Base-by-base conservation (phyloP, 805 yeast species). In the Metschnikowia corniflorae region DNA sequence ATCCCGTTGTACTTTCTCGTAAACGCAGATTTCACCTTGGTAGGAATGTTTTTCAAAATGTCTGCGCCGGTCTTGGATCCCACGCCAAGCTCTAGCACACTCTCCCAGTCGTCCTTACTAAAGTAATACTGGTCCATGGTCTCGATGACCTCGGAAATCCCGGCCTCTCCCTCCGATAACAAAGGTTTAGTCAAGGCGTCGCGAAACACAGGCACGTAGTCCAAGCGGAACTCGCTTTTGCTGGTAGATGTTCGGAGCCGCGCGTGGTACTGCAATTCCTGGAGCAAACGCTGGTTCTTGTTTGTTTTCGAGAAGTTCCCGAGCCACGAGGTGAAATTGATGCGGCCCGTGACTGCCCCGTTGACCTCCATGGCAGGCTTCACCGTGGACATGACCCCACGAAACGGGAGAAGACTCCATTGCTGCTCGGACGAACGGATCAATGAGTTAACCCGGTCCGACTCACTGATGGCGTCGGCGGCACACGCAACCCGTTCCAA, bases 51-150 rank as follows among this genome's bases (percentile, higher is more conserved):
- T 59, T 86, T 86, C 38, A 73, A 47, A 8, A 64, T 46, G 1
- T 56, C 51, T 6, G 73, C 76, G 37, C 69, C 62, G 21, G 58
- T 57, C n/a, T 41, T 26, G 13, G 36, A 32, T 0, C 95, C 95
- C 9, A 88, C 80, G 13, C 86, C 82, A 43, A 89, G 76, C 44
- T 89, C 97, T 74, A 87, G 70, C 8, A 93, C 65, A 16, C 73
- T 73, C 54, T 91, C 97, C 89, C 95, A 91, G 59, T 93, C 97
- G 40, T 89, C 95, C 51, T 78, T 83, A 6, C 95, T 84, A 25
- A 93, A 58, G 53, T 78, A 93, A 59, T 93, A 93, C 23, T 77
- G 69, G 60, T 93, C 99, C 84, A 93, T 73, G 2, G 77, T 51
- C n/a, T 69, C 66, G 32, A 93, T 78, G 3, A 84, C 82, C 2